A percentile compares a stretch with the other conserved stretches of the same genome.
Conservation (phyloP, 2,329 filamentous ascomycete genomes). For the Chalaropsis thielavioides region DNA sequence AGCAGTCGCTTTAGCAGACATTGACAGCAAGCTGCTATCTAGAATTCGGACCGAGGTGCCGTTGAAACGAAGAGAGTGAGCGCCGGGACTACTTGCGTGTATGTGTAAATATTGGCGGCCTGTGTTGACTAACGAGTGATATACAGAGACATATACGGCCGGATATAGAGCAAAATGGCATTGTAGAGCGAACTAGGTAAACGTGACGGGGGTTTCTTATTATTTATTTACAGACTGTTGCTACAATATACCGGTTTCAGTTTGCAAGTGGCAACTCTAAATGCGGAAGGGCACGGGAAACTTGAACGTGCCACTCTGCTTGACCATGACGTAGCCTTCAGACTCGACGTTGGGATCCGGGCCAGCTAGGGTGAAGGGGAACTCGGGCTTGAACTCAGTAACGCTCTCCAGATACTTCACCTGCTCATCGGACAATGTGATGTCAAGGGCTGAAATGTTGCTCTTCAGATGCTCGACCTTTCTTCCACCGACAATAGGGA, state of each 20-base stretch:
- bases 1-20: conserved; percentile 40
- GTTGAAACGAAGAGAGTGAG: conserved; percentile 37
- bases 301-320: background rate
- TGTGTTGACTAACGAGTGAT: too few species aligned
- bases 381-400: conserved; percentile 32
- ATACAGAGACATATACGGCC: too few species aligned
- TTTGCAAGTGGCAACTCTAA: background rate
- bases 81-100: conserved; percentile 18
- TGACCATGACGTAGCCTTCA: background rate
- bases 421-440: conserved; percentile 37
- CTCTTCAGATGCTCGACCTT: conserved; percentile 37
- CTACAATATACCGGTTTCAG: too few species aligned
- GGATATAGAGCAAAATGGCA: too few species aligned
- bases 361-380: background rate
- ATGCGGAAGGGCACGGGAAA: conserved; percentile 5
- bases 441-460: conserved; percentile 41
- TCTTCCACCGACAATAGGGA: conserved; percentile 38
- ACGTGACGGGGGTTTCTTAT: too few species aligned
- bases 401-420: conserved; percentile 40
- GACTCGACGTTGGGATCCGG: conserved; percentile 3
- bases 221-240: too few species aligned
- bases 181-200: too few species aligned
- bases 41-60: conserved; percentile 39
- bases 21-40: conserved; percentile 35
- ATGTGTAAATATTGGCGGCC: too few species aligned